A percentile compares a stretch with the other conserved stretches of the same genome.
Conservation (phyloP, 179 eudicot genomes). For the Carnegiea gigantea region DNA sequence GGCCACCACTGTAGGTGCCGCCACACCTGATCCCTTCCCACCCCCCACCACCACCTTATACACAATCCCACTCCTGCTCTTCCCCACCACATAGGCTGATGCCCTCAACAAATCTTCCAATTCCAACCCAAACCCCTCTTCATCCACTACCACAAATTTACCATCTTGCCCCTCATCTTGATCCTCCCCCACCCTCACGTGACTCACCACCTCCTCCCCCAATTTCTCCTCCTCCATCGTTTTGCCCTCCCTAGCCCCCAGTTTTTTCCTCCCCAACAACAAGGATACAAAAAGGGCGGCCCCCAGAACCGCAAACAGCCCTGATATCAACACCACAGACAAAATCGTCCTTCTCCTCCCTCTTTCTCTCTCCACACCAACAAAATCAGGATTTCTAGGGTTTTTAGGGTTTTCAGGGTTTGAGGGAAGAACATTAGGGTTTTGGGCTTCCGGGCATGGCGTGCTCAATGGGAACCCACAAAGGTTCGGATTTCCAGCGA, state of each 20-base stretch:
- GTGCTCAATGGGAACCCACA: conserved; percentile 81
- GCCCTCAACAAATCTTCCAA: conserved; percentile 96
- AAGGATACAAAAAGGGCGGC: conserved; percentile 54
- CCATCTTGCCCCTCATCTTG: conserved; percentile 70
- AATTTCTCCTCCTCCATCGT: conserved; percentile 32
- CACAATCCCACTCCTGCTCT: conserved; percentile 86
- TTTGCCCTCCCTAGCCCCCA: conserved; percentile 44
- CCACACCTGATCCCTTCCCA: conserved; percentile 40
- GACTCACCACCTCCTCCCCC: conserved; percentile 30
- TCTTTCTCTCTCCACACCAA: conserved; percentile 15
- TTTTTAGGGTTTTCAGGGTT: conserved; percentile 37
- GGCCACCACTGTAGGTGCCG: conserved; percentile 46
- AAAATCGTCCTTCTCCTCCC: conserved; percentile 27
- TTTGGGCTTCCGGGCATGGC: conserved; percentile 50
- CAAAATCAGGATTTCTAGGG: conserved; percentile 17
- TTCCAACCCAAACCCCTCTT: conserved; percentile 72
- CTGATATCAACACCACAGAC: conserved; percentile 46
- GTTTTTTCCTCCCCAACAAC: conserved; percentile 52
- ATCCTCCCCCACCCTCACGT: conserved; percentile 25
- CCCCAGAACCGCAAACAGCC: conserved; percentile 44
- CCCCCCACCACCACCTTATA: conserved; percentile 73
- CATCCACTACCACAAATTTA: conserved; percentile 68
- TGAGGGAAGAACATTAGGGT: conserved; percentile 48
- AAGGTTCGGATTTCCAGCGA: conserved; percentile 66
- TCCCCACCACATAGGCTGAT: conserved; percentile 91